A percentile compares a stretch with the other conserved stretches of the same genome.
Evolutionary conservation across 768 basidiomycete genomes (phyloP).

Genomic region (Lactifluus volemus): DNA sequence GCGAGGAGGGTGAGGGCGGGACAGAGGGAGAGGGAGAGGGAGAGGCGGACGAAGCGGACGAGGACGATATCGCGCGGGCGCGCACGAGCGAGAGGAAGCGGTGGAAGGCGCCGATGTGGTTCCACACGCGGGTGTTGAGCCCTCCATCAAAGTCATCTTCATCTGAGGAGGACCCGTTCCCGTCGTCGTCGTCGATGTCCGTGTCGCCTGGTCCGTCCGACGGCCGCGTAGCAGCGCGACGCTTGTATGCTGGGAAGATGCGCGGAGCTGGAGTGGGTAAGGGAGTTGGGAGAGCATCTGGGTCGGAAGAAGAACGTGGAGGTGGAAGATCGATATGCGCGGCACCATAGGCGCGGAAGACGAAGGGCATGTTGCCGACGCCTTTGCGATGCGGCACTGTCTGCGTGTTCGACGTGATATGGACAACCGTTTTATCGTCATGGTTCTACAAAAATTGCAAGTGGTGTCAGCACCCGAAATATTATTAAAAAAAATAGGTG

Average conservation of each 20-base stretch:
- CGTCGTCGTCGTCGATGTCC: conserved; percentile 2
- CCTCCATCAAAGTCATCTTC: conserved; percentile 18
- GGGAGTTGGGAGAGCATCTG: background rate
- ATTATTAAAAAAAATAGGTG: background rate
- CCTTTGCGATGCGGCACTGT: conserved; percentile 48
- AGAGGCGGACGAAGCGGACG: background rate
- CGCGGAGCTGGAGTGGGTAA: background rate
- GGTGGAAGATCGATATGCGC: conserved; percentile 16
- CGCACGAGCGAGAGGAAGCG: conserved; percentile 24
- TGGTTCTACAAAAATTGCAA: conserved; percentile 38
- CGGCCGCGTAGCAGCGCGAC: background rate
- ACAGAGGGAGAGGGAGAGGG: background rate
- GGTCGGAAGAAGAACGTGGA: background rate
- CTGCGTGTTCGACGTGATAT: conserved; percentile 52
- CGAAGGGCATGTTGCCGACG: conserved; percentile 48
- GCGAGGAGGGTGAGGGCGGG: conserved; percentile 12
- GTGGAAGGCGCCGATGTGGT: conserved; percentile 22
- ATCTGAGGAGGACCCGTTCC: conserved; percentile 5
- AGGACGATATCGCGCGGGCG: conserved; percentile 11
- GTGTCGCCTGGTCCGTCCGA: conserved; percentile 2
- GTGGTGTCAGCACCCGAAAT: background rate
- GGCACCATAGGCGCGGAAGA: conserved; percentile 41
- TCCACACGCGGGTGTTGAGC: conserved; percentile 24
- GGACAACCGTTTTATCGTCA: conserved; percentile 41
- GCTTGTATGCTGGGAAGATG: conserved; percentile 14